phyloP scores from a whole-genome alignment of 2,329 filamentous ascomycete species.

The Sclerotinia minor region DNA sequence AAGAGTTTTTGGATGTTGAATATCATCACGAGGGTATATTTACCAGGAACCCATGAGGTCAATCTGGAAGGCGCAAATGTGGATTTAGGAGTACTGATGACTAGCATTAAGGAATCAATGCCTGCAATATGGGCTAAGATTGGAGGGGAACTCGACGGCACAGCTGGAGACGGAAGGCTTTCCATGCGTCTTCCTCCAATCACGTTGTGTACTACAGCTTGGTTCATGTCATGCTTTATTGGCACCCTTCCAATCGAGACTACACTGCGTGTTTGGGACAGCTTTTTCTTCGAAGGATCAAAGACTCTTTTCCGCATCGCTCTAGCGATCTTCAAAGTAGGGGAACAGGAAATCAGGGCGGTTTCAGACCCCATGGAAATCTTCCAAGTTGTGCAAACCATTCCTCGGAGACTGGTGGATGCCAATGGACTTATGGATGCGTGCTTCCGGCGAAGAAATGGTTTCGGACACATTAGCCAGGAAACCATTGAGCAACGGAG shows the following conservation, averaged over 20 bases:
- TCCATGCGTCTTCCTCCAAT: slow-evolving; percentile 74
- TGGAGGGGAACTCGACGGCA: slow-evolving; percentile 67
- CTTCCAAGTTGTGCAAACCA: slow-evolving; percentile 87
- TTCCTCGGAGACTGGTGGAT: slow-evolving; percentile 79
- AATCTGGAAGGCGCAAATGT: slow-evolving; percentile 90
- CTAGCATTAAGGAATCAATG: slow-evolving; percentile 76
- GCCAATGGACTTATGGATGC: slow-evolving; percentile 79
- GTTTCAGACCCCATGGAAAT: slow-evolving; percentile 91
- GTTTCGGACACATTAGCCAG: slow-evolving; percentile 79
- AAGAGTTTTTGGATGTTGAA: slow-evolving; percentile 92
- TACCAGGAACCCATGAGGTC: slow-evolving; percentile 89
- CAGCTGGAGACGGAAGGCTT: slow-evolving; percentile 37
- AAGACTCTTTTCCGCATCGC: slow-evolving; percentile 93
- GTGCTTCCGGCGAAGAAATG: slow-evolving; percentile 77
- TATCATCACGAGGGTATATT: slow-evolving; percentile 83
- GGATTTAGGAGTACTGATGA: slow-evolving; percentile 91
- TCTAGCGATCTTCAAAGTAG: slow-evolving; percentile 85
- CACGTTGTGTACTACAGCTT: slow-evolving; percentile 87
- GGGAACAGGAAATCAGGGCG: slow-evolving; percentile 75
- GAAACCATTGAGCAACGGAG: slow-evolving; percentile 76
- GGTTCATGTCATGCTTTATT: slow-evolving; percentile 98
- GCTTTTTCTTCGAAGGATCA: slow-evolving; percentile 92
- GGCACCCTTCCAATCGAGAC: slow-evolving; percentile 90
- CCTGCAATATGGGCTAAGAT: slow-evolving; percentile 87
- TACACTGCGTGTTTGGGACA: slow-evolving; percentile 89